Percentiles rank a stretch among this genome's conserved stretches.
Evolutionary conservation across 1,139 yeast genomes (phyloP).

Genomic region (Debaryomycetaceae sp.): DNA sequence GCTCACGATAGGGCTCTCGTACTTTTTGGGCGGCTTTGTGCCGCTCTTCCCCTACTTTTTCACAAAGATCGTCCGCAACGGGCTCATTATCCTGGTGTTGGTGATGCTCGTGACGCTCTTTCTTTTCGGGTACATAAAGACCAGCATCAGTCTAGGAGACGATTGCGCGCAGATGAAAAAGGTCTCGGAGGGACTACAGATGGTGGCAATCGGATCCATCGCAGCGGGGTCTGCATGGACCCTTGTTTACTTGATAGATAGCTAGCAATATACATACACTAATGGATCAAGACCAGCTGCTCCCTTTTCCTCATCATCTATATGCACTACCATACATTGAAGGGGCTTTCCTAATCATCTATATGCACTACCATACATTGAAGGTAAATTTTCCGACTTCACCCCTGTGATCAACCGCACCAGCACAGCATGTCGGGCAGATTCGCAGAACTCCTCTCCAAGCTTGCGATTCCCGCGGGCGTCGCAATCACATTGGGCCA

Average conservation of each 20-base stretch:
- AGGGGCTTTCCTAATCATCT: no score
- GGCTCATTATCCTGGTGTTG: conserved; percentile 62
- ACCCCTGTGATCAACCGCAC: background rate
- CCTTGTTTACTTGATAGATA: conserved; percentile 68
- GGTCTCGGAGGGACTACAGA: conserved; percentile 72
- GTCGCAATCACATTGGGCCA: conserved; percentile 56
- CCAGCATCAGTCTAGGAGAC: conserved; percentile 73
- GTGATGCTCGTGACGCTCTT: conserved; percentile 83
- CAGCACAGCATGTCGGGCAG: conserved; percentile 24
- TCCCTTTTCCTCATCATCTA: no score
- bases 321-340: no score
- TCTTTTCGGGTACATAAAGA: conserved; percentile 78
- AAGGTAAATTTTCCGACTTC: no score
- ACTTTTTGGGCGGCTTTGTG: conserved; percentile 74
- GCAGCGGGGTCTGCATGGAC: conserved; percentile 98
- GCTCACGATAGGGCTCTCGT: conserved; percentile 62
- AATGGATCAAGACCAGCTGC: no score
- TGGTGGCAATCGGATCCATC: conserved; percentile 85
- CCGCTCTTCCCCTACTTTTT: conserved; percentile 76
- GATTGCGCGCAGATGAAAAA: conserved; percentile 56
- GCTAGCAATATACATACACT: no score
- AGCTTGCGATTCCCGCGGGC: conserved; percentile 63
- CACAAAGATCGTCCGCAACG: conserved; percentile 59
- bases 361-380: no score
- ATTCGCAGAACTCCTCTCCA: conserved; percentile 28